These are phyloP conservation scores for Melampsora americana DNA, from an alignment of 1,284 basidiomycete species.

Conservation along the genomic window DNA sequence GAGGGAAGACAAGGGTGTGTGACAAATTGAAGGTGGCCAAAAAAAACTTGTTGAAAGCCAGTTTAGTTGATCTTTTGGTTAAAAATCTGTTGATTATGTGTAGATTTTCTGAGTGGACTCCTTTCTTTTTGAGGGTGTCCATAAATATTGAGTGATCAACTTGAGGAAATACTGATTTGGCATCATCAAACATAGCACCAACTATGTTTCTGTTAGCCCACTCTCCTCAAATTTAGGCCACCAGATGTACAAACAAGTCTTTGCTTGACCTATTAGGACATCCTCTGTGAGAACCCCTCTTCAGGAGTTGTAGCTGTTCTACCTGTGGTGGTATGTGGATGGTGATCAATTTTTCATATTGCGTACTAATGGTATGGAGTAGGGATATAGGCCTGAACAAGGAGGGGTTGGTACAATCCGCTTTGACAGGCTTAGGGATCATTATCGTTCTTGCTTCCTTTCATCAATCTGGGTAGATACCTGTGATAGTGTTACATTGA, in stretches of 20 bases:
- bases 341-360: no score
- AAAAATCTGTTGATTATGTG: neutral
- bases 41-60: neutral
- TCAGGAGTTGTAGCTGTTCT: no score
- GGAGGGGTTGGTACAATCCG: neutral
- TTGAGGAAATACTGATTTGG: neutral
- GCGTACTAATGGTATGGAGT: neutral
- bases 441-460: conserved; percentile 20
- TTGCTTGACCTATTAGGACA: no score
- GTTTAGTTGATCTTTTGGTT: neutral
- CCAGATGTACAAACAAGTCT: neutral
- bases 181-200: neutral
- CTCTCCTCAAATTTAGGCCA: neutral
- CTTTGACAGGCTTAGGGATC: conserved; percentile 12
- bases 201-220: neutral
- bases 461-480: neutral
- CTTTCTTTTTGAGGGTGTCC: neutral
- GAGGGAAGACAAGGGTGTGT: neutral
- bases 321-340: no score
- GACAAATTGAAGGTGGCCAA: neutral
- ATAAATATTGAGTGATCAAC: neutral
- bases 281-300: no score
- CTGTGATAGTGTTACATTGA: no score
- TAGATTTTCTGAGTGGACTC: neutral
- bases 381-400: neutral